Evolutionary conservation across 176 grass and related monocot species (phyloP).

Genomic region (Thalia dealbata): DNA sequence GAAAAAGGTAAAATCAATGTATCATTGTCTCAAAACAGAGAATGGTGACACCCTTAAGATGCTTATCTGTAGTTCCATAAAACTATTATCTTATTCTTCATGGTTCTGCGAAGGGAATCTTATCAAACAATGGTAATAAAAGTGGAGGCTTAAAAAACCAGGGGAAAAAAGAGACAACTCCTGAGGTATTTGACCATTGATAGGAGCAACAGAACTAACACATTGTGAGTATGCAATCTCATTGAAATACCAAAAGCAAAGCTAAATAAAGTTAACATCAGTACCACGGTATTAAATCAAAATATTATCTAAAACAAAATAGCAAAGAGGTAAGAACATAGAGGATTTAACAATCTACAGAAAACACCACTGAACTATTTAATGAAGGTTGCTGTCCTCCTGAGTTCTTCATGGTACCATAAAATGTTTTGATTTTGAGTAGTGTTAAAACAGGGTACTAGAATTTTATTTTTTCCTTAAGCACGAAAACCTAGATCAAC

Average conservation of each 20-base stretch:
- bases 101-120: neutral
- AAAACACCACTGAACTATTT: too few species aligned
- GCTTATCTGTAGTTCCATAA: neutral
- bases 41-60: neutral
- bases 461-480: too few species aligned
- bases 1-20: neutral
- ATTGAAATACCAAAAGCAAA: neutral
- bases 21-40: neutral
- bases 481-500: too few species aligned
- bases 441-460: too few species aligned
- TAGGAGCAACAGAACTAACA: neutral
- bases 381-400: too few species aligned
- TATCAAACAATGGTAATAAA: neutral
- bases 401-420: too few species aligned
- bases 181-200: neutral
- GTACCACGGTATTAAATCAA: neutral
- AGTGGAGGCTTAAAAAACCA: too few species aligned
- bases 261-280: neutral
- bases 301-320: neutral
- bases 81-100: neutral
- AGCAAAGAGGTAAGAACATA: neutral
- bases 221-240: neutral
- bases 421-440: too few species aligned
- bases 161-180: too few species aligned
- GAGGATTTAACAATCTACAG: neutral